phyloP scores from a whole-genome alignment of 1,284 basidiomycete genomes.

The Sporisorium reilianum region DNA sequence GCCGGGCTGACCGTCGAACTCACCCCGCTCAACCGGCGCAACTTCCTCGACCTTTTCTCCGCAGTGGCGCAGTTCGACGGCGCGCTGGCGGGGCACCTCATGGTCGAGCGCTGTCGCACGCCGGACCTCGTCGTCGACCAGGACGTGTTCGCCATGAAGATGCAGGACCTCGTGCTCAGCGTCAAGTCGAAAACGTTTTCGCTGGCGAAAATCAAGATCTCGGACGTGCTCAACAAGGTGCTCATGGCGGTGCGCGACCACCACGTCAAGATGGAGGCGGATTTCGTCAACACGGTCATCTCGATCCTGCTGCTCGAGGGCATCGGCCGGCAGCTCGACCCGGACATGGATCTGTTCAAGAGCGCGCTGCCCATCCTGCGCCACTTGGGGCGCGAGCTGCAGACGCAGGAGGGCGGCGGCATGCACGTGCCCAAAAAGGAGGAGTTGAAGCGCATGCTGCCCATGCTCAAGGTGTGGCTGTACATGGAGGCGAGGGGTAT shows the following conservation, averaged over 20 bases:
- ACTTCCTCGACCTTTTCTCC: constrained; percentile 96
- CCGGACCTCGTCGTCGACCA: constrained; percentile 91
- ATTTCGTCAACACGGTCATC: constrained; percentile 98
- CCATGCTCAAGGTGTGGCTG: constrained; percentile 65
- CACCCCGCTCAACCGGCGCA: constrained; percentile 81
- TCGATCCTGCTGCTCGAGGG: constrained; percentile 93
- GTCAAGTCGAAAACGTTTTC: constrained; percentile 98
- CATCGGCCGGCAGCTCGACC: constrained; percentile 93
- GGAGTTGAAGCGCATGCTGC: constrained; percentile 38
- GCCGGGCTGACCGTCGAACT: constrained; percentile 93
- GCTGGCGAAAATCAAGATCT: constrained; percentile 93
- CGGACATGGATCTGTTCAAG: constrained; percentile 78
- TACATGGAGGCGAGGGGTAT: constrained; percentile 59
- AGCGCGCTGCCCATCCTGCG: constrained; percentile 65
- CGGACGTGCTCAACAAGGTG: constrained; percentile 90
- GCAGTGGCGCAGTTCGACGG: constrained; percentile 97
- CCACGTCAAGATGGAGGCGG: constrained; percentile 98
- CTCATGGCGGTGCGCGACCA: constrained; percentile 87
- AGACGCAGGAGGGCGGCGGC: constrained; percentile 31
- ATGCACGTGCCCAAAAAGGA: constrained; percentile 43
- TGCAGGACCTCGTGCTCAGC: constrained; percentile 92
- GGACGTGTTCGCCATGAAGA: constrained; percentile 94
- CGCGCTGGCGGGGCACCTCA: constrained; percentile 90
- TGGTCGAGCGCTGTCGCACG: constrained; percentile 94
- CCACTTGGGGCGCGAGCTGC: constrained; percentile 55